Percentiles rank a stretch among this genome's conserved stretches.
Conservation (phyloP, 2,329 filamentous ascomycete species). For the Trichoderma afroharzianum region DNA sequence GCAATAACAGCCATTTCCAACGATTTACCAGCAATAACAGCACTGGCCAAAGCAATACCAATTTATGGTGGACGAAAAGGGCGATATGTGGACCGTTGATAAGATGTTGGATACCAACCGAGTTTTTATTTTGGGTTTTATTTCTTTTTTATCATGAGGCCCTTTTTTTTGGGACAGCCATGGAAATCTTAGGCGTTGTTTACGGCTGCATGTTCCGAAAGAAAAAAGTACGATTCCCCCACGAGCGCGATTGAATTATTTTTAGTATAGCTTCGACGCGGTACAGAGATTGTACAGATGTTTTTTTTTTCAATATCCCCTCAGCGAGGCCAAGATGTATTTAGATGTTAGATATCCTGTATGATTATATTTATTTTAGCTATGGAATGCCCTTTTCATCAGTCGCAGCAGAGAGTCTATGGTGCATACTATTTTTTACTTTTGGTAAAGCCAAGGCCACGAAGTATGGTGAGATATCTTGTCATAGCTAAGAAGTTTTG, state of each 20-base stretch:
- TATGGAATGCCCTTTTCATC: not conserved
- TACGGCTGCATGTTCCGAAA: not conserved
- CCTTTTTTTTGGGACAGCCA: not conserved
- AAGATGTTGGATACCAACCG: not conserved
- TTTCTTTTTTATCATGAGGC: not conserved
- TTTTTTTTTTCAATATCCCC: not conserved
- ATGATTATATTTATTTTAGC: not conserved
- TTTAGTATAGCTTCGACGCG: not conserved
- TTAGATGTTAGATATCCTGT: not conserved
- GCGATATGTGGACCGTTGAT: too few species aligned
- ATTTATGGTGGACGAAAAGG: not conserved
- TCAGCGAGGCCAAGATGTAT: not conserved
- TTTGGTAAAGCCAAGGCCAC: not conserved
- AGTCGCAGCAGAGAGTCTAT: not conserved
- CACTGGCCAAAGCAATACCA: not conserved
- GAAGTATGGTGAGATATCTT: not conserved
- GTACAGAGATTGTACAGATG: not conserved
- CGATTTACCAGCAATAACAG: not conserved
- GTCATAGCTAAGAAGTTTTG: not conserved
- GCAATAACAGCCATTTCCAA: not conserved
- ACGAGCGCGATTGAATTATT: not conserved
- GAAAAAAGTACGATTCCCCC: not conserved
- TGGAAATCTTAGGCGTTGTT: not conserved
- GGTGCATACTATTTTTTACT: not conserved
- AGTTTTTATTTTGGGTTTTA: not conserved